Percentiles rank a stretch among this genome's conserved stretches.
phyloP scores from a whole-genome alignment of 2,329 filamentous ascomycete genomes.

The Aspergillus fijiensis region DNA sequence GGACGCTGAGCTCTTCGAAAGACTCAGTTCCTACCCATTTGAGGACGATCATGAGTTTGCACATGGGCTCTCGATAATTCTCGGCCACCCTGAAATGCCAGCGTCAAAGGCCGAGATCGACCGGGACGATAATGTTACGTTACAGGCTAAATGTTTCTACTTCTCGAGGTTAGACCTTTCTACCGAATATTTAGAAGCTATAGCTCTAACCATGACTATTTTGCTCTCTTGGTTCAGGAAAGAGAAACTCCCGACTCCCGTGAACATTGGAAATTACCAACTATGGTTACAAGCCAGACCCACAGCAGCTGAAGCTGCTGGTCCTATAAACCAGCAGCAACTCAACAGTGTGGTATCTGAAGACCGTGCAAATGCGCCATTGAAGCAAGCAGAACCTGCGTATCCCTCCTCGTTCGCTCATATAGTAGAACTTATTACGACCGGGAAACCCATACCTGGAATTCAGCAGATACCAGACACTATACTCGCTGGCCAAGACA shows the following conservation, averaged over 20 bases:
- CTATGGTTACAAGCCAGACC: constrained; percentile 52
- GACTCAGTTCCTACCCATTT: constrained; percentile 43
- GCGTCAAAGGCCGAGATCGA: constrained; percentile 41
- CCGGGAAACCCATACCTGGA: constrained; percentile 78
- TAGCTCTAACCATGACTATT: not conserved
- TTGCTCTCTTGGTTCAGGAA: constrained; percentile 30
- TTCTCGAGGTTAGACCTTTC: constrained; percentile 41
- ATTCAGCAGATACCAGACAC: constrained; percentile 85
- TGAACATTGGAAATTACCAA: constrained; percentile 69
- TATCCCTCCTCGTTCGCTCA: constrained; percentile 83
- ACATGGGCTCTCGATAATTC: constrained; percentile 48
- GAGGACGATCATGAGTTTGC: constrained; percentile 46
- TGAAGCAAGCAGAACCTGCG: constrained; percentile 50
- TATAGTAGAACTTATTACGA: constrained; percentile 80
- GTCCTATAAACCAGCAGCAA: constrained; percentile 7
- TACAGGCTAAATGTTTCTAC: constrained; percentile 51
- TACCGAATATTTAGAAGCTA: not conserved
- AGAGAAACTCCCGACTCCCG: constrained; percentile 38
- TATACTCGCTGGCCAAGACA: constrained; percentile 68
- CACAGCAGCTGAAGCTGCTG: constrained; percentile 10
- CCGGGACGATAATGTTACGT: constrained; percentile 42
- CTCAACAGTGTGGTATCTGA: constrained; percentile 8
- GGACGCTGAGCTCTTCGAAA: constrained; percentile 28
- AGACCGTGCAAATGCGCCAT: constrained; percentile 9
- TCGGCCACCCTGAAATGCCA: constrained; percentile 42